phyloP scores from a whole-genome alignment of 352 stramenopile genomes.

The Phytophthora meadii region DNA sequence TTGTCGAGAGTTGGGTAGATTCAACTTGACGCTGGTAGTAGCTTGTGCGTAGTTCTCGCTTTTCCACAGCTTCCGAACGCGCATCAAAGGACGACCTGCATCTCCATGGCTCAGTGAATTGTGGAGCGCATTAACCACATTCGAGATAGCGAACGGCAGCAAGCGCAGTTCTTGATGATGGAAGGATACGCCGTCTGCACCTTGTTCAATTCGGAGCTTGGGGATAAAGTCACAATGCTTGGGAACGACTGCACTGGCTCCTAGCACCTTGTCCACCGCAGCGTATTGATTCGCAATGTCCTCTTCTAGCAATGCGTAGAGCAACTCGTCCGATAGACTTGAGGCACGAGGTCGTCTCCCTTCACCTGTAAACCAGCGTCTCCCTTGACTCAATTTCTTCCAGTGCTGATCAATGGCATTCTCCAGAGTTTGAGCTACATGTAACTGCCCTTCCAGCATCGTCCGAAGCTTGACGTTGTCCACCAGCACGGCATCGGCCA shows the following conservation, averaged over 20 bases:
- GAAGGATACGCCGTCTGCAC: constrained; percentile 3
- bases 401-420: constrained; percentile 16
- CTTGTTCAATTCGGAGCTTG: constrained; percentile 1
- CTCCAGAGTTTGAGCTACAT: constrained; percentile 5
- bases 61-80: constrained; percentile 11
- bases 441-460: constrained; percentile 9
- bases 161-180: constrained; percentile 4
- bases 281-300: constrained; percentile 10
- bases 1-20: constrained; percentile 2
- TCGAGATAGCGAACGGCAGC: constrained; percentile 27
- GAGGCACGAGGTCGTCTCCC: not conserved
- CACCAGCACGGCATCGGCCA: constrained; percentile 6
- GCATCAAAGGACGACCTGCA: constrained; percentile 5
- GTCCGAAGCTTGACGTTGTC: constrained; percentile 15
- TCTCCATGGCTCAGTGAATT: constrained; percentile 11
- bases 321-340: constrained; percentile 16
- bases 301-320: constrained; percentile 19
- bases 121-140: constrained; percentile 7
- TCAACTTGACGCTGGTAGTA: constrained; percentile 21
- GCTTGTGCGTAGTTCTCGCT: constrained; percentile 14
- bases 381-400: constrained; percentile 8
- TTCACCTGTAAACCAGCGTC: constrained; percentile 9
- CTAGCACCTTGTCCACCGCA: constrained; percentile 8
- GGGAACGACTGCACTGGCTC: not conserved
- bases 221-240: constrained; percentile 5